A percentile compares a stretch with the other conserved stretches of the same genome.
Conservation (phyloP, 441 rosid genomes). For the Omphalea diandra region DNA sequence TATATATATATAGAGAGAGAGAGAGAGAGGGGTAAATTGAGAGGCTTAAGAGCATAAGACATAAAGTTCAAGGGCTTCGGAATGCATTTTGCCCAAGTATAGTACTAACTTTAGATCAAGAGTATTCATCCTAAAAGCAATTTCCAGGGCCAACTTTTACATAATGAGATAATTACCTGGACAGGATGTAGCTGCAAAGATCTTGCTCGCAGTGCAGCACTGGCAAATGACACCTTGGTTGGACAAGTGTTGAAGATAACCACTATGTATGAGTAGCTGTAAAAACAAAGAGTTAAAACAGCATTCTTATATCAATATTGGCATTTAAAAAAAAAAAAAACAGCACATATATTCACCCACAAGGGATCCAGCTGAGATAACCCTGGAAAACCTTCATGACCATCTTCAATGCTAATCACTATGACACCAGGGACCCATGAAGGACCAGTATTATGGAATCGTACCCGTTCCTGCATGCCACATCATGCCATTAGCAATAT, state of each 20-base stretch:
- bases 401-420: conserved; percentile 93
- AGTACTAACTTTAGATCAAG: neutral
- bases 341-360: conserved; percentile 41
- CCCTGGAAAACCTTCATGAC: conserved; percentile 56
- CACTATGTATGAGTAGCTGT: conserved; percentile 69
- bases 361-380: conserved; percentile 66
- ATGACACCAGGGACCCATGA: conserved; percentile 75
- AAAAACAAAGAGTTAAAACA: conserved; percentile 13
- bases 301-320: neutral
- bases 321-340: neutral
- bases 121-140: neutral
- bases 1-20: too few relatives aligned
- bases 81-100: too few relatives aligned
- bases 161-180: conserved; percentile 46
- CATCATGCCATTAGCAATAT: conserved; percentile 7
- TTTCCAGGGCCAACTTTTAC: neutral
- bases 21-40: too few relatives aligned
- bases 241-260: conserved; percentile 74
- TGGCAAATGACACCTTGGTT: conserved; percentile 48
- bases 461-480: conserved; percentile 62
- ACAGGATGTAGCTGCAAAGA: conserved; percentile 73
- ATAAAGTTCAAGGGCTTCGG: too few relatives aligned
- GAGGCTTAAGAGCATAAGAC: too few relatives aligned
- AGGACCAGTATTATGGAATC: conserved; percentile 78
- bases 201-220: conserved; percentile 46